Base-by-base conservation (phyloP, 2,329 filamentous ascomycete species). In the Arachnomyces sp. region DNA sequence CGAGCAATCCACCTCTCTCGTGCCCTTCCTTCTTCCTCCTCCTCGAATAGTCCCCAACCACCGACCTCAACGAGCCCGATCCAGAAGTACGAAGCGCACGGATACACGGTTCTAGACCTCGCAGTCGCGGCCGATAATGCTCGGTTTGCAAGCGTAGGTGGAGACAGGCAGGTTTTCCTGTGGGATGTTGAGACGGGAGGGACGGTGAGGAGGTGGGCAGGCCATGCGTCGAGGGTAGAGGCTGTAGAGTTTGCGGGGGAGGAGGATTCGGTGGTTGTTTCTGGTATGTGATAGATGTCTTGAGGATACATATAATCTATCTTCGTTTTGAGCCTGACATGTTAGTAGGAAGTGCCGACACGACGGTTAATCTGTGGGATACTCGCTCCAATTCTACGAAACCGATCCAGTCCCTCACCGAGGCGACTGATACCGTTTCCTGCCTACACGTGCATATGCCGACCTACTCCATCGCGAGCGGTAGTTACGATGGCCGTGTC, bases 171-270 rank as follows among this genome's bases (percentile, higher is more conserved):
- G 45, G 87, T 95, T 0, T 95, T 95, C 58, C 73, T 95, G 4
- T 96, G 92, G 92, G 92, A 98, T 63, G 92, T 96, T 0, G 73
- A 82, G 34, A 84, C 81, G 2, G 87, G 84, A 13, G 73, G 77
- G 51, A 95, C 90, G 3, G 68, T 84, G 17, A 76, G 86, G 15
- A 75, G 92, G 18, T 92, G 90, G 62, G 57, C 61, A 49, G 84
- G 82, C 0, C 86, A 92, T 63, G 73, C 72, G 2, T 77, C 78
- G 33, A 72, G 88, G 25, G 74, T 96, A 40, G 93, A 95, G 59
- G 75, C 78, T 34, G 85, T 90, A 3, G 71, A 75, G 2, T 93
- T 93, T 58, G 87, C 78, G 0, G 89, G 88, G 9, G 80, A 82
- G 2, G 83, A 69, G 4, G 87, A 90, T 58, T 72, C 71, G 1